Base-by-base conservation (phyloP, 768 basidiomycete genomes). In the Lactarius hengduanensis region DNA sequence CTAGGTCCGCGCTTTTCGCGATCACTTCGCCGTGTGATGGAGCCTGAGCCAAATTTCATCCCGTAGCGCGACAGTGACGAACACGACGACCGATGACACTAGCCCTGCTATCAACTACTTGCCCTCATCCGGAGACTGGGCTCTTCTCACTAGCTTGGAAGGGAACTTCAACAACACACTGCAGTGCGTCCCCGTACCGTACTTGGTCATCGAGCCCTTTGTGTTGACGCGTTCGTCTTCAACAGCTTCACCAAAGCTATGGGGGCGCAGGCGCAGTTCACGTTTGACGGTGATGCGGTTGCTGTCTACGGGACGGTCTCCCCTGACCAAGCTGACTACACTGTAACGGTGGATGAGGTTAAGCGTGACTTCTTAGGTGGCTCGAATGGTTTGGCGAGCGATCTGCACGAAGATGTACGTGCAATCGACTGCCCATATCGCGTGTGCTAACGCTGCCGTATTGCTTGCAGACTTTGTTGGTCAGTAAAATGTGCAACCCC, bases 301-400 rank as follows among this genome's bases (percentile, higher is more conserved):
- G 83, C 82, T 16, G 62, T 86, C 1, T 86, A 82, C 64, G 84
- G 84, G 43, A 81, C 83, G 2, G 77, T 83, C 36, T 80, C 82
- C 10, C 81, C 83, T n/a, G 78, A 81, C 62, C 84, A 82, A 70
- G 80, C 82, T 20, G 74, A 82, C 66, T 77, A 83, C 60, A 74
- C 77, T n/a, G 73, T 85, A 32, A 74, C 76, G 2, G 57, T 85
- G 32, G 84, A 87, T 70, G 82, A 80, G 6, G 57, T 75, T 53
- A 70, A 69, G 0, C 73, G 69, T 50, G 64, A 70, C n/a, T 68
- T 81, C 63, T 72, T 73, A 16, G 80, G 79, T 59, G 80, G 80
- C 16, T 72, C 76, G 30, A 71, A 74, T 63, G 80, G 78, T 13
- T 61, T 74, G 59, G 75, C 75, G n/a, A 68, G 74, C 16, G 65